phyloP scores from a whole-genome alignment of 768 basidiomycete species.

The Strobilomyces confusus region DNA sequence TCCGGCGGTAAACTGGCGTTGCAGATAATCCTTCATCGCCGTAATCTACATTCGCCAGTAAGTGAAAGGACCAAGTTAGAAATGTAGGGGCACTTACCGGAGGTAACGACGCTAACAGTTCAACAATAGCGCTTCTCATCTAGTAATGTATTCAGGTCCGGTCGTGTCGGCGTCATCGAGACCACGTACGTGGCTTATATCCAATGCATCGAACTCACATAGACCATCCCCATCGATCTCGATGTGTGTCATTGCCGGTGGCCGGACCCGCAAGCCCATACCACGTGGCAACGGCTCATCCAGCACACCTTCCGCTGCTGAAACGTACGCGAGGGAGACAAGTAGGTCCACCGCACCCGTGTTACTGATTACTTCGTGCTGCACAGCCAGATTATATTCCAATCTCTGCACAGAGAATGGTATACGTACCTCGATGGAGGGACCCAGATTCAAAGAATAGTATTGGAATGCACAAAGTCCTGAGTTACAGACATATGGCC shows the following conservation, averaged over 20 bases:
- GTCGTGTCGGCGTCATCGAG: slow-evolving; percentile 28
- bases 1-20: slow-evolving; percentile 45
- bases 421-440: slow-evolving; percentile 56
- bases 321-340: slow-evolving; percentile 56
- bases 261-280: slow-evolving; percentile 52
- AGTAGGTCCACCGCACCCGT: slow-evolving; percentile 63
- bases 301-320: slow-evolving; percentile 50
- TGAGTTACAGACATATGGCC: slow-evolving; percentile 69
- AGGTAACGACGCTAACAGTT: slow-evolving; percentile 46
- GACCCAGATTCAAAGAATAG: slow-evolving; percentile 59
- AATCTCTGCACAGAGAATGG: background rate
- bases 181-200: slow-evolving; percentile 34
- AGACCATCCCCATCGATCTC: slow-evolving; percentile 33
- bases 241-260: background rate
- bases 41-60: slow-evolving; percentile 35
- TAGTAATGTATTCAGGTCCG: background rate
- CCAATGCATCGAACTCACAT: slow-evolving; percentile 51
- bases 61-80: background rate
- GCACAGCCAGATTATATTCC: background rate
- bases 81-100: slow-evolving; percentile 33
- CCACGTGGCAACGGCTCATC: slow-evolving; percentile 60
- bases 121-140: slow-evolving; percentile 41
- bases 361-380: slow-evolving; percentile 72
- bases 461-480: slow-evolving; percentile 69
- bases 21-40: slow-evolving; percentile 57